Evolutionary conservation across 441 rosid species (phyloP), one percentile per base, ranked within the genome.

Genomic region (Hura crepitans): DNA sequence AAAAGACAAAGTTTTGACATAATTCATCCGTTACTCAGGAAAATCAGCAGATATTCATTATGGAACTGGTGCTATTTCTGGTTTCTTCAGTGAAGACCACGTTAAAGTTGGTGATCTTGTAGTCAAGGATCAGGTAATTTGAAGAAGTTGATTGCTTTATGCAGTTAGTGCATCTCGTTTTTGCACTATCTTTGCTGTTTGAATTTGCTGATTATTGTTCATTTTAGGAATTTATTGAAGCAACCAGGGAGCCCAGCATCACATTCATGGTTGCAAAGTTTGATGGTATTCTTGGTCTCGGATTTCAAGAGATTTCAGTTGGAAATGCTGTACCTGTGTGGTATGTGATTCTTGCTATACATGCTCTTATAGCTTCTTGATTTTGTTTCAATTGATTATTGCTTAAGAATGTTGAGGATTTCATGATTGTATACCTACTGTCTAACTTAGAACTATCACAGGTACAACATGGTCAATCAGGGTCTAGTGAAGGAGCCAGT

Each of bases 231-330:
- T 89, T 91, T 75, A 89, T 91, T 57, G 97, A 91, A 81, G 89
- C 97, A 71, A 86, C 96, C 22, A 85, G 66, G 63, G 96, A 91
- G 77, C 96, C 92, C 5, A 73, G 97, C 72, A 33, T 89, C 68
- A 87, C 90, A 3, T 91, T 91, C 74, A 50, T 91, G 81, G 75
- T 80, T 62, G 96, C 88, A 59, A 91, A 89, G 75, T 91, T 91
- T 80, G 97, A 91, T 84, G 97, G 97, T 43, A 81, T 89, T 33
- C 90, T 91, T 71, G 97, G 97, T 61, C 97, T 91, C 70, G 93
- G 93, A 62, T 91, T 89, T 76, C 87, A 87, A 83, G 97, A 89
- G 77, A 91, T 89, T 66, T 85, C 96, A 6, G 89, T 91, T 75
- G 96, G 92, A 64, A 80, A 86, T 65, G 83, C 93, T 68, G 88